Evolutionary conservation across 495 filamentous ascomycete genomes (phyloP).

Genomic region (Penicillium goetzii): DNA sequence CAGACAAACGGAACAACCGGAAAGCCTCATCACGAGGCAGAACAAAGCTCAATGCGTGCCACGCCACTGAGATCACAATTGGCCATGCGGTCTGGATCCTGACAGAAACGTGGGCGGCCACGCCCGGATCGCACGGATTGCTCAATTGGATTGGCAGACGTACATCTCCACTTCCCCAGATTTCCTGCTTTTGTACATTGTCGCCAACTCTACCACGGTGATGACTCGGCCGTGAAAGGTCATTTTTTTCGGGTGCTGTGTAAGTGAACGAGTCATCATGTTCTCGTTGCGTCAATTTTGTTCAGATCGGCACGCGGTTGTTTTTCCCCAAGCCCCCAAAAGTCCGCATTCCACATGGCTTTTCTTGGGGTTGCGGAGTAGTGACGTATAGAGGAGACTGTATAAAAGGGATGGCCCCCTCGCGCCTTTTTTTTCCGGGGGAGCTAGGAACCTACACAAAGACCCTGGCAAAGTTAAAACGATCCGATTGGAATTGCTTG

Average conservation of each 20-base stretch:
- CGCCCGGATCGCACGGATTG: constrained; percentile 11
- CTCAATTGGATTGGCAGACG: constrained; percentile 7
- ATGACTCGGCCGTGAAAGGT: constrained; percentile 7
- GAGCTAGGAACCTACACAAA: background rate
- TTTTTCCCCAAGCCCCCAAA: background rate
- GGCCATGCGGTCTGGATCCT: constrained; percentile 23
- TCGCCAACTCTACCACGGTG: constrained; percentile 1
- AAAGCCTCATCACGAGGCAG: constrained; percentile 23
- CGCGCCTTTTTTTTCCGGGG: background rate
- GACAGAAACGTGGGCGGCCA: constrained; percentile 3
- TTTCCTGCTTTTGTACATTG: constrained; percentile 18
- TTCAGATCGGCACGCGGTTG: constrained; percentile 9
- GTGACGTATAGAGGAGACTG: background rate
- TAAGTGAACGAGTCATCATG: constrained; percentile 35
- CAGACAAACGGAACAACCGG: background rate
- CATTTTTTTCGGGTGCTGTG: background rate
- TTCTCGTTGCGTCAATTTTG: constrained; percentile 13
- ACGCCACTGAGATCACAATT: constrained; percentile 21
- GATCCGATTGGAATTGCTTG: background rate
- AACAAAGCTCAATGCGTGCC: constrained; percentile 2
- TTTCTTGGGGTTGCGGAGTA: background rate
- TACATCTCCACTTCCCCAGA: constrained; percentile 28
- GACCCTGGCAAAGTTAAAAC: background rate
- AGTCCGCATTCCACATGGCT: constrained; percentile 7
- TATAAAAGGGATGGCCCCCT: background rate